These are phyloP conservation scores for Chrysanthemum seticuspe DNA, from an alignment of 129 eudicot genomes.

Conservation along the genomic window DNA sequence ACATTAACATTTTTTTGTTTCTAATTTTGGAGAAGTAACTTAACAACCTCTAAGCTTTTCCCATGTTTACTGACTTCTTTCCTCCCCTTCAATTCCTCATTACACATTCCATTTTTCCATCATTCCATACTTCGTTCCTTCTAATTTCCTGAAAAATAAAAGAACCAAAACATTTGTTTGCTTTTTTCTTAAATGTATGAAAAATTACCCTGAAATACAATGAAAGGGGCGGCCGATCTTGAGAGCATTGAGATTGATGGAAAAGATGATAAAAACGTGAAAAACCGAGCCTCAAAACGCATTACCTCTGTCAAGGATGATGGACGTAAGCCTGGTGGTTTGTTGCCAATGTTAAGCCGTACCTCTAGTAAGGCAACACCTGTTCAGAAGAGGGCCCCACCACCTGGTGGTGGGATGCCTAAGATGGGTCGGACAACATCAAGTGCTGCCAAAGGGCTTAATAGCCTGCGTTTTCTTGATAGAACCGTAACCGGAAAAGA, in stretches of 20 bases:
- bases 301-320: constrained; percentile 23
- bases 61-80: constrained; percentile 32
- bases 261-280: constrained; percentile 20
- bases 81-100: constrained; percentile 30
- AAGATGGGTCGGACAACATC: constrained; percentile 62
- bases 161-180: neutral
- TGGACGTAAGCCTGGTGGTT: constrained; percentile 25
- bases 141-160: constrained; percentile 22
- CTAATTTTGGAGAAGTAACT: constrained; percentile 37
- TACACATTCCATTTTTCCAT: constrained; percentile 25
- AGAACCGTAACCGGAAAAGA: constrained; percentile 67
- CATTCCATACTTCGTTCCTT: constrained; percentile 27
- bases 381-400: constrained; percentile 30
- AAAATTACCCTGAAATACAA: constrained; percentile 1
- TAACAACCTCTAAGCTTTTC: constrained; percentile 33
- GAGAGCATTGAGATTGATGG: constrained; percentile 52
- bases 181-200: constrained; percentile 5
- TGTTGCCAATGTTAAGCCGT: constrained; percentile 30
- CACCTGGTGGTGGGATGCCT: constrained; percentile 29
- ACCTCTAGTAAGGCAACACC: constrained; percentile 36
- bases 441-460: constrained; percentile 69
- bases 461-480: constrained; percentile 82
- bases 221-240: constrained; percentile 45
- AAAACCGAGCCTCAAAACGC: constrained; percentile 22
- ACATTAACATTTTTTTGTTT: neutral